phyloP scores from a whole-genome alignment of 495 filamentous ascomycete species.

The Talaromyces thailandensis region DNA sequence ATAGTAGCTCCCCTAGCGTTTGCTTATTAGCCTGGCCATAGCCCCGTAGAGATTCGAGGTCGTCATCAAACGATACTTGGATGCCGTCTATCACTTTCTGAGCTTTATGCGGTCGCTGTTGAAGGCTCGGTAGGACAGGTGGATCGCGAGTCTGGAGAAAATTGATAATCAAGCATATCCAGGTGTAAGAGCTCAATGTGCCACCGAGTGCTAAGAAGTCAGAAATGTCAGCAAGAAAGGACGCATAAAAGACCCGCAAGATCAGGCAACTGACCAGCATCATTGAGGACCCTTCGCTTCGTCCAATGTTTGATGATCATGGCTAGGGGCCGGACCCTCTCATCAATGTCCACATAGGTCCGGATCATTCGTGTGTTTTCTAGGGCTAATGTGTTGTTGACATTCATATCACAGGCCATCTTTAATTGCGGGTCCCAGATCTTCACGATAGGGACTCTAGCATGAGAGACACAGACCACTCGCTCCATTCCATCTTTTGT shows the following conservation, averaged over 20 bases:
- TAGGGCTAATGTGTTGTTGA: conserved; percentile 89
- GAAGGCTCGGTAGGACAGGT: conserved; percentile 79
- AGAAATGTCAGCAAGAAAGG: not conserved
- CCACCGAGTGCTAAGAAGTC: conserved; percentile 65
- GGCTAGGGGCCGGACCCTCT: conserved; percentile 80
- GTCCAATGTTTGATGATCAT: conserved; percentile 99
- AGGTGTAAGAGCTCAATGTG: conserved; percentile 97
- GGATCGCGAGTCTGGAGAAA: conserved; percentile 88
- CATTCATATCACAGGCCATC: conserved; percentile 96
- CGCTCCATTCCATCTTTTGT: conserved; percentile 84
- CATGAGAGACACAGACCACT: conserved; percentile 85
- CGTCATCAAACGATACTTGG: conserved; percentile 73
- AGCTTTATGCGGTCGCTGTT: conserved; percentile 62
- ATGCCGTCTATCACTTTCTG: conserved; percentile 48
- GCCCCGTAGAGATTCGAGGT: conserved; percentile 59
- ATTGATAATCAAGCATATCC: conserved; percentile 97
- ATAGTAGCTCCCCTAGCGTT: conserved; percentile 71
- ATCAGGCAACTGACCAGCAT: conserved; percentile 61
- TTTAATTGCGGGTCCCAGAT: conserved; percentile 93
- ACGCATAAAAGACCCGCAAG: not conserved
- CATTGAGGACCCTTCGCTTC: conserved; percentile 81
- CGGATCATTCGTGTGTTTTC: conserved; percentile 98
- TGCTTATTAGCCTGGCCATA: conserved; percentile 79
- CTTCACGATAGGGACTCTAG: conserved; percentile 97
- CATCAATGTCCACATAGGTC: conserved; percentile 90